phyloP scores from a whole-genome alignment of 495 filamentous ascomycete genomes.

The Thermochaetoides thermophila region DNA sequence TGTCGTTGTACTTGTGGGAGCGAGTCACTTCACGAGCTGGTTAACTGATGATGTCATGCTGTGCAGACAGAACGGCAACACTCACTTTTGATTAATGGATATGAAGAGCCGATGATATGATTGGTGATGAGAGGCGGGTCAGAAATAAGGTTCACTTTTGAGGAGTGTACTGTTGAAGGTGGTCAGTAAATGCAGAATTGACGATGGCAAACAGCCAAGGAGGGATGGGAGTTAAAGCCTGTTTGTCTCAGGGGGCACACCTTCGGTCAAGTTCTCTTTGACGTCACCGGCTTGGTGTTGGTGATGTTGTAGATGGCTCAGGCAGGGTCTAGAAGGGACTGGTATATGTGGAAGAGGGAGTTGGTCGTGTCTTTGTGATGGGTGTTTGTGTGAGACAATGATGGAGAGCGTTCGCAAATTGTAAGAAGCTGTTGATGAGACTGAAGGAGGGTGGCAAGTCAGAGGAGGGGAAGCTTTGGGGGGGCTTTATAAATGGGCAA shows the following conservation, averaged over 20 bases:
- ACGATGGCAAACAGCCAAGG: too few species aligned
- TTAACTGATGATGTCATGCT: constrained; percentile 10
- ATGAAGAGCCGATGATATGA: neutral
- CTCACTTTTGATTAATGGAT: constrained; percentile 18
- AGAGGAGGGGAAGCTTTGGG: constrained; percentile 11
- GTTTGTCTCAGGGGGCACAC: too few species aligned
- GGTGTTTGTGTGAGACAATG: constrained; percentile 4
- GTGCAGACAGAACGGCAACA: neutral
- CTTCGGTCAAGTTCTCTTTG: too few species aligned
- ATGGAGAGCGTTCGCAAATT: too few species aligned
- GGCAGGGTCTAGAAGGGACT: too few species aligned
- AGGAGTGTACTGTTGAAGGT: too few species aligned
- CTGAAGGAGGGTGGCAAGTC: constrained; percentile 3
- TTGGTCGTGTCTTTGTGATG: constrained; percentile 1
- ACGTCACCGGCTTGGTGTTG: too few species aligned
- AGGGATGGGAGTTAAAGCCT: too few species aligned
- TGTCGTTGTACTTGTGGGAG: constrained; percentile 82
- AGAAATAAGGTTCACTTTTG: neutral
- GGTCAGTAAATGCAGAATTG: too few species aligned
- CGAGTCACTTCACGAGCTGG: constrained; percentile 58
- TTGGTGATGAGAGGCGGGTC: constrained; percentile 1
- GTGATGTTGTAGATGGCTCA: too few species aligned
- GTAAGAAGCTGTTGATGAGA: constrained; percentile 7
- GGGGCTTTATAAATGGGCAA: too few species aligned
- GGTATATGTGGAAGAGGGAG: too few species aligned